Base-by-base conservation (phyloP, 169 alveolate species). In the Babesia ovata region DNA sequence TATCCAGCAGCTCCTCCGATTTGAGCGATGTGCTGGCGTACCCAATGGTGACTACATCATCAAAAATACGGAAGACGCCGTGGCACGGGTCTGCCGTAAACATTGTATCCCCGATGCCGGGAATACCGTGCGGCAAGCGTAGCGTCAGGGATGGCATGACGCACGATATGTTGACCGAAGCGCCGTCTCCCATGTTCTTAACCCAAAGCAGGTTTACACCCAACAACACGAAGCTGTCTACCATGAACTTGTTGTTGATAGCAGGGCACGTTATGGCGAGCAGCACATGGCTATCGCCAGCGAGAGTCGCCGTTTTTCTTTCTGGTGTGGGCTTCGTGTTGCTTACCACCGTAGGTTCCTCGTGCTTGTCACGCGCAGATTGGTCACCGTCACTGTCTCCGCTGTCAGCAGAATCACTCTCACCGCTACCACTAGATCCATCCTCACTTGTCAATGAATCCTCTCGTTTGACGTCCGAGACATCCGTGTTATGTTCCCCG, bases 261-360 rank as follows among this genome's bases (percentile, higher is more conserved):
- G 76, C 53, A 4, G 76, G 76, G 66, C 63, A 67, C 10, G 76
- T 67, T 24, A 67, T 67, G 13, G 76, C 76, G 53, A 67, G 48
- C 6, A 67, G 19, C 39, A 67, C 76, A 4, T 59, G 14, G 49
- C 65, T 16, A 21, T 67, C 19, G 45, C 76, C 76, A 2, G 9
- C 9, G 19, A 67, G 63, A 28, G 39, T 2, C 49, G 26, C 59
- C n/a, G n/a, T 26, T 21, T 63, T 36, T 1, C 45, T 24, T 13
- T 1, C 46, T 10, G 42, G 11, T 12, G 65, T 10, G 3, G 39
- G 39, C 17, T 56, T 14, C 17, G 33, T 11, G 36, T 61, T 17
- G 53, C 39, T 8, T 17, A 29, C 16, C 26, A 24, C 63, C 28
- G 4, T 4, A 16, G 63, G 28, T 57, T 16, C 7, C n/a, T 26